Conservation (phyloP, 768 basidiomycete genomes). For the Suillus fuscotomentosus region DNA sequence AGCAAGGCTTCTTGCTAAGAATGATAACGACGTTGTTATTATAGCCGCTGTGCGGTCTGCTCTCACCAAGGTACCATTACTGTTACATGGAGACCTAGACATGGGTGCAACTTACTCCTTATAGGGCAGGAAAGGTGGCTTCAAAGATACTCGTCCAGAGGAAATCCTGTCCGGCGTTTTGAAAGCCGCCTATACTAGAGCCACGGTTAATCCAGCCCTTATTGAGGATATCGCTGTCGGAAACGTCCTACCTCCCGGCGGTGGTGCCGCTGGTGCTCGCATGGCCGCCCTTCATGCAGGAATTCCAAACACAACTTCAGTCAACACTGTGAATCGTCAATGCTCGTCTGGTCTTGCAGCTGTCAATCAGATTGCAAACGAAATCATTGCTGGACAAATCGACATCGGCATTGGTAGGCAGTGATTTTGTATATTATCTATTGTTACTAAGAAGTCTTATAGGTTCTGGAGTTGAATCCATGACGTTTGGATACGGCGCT, state of each 20-base stretch:
- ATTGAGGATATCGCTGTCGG: conserved; percentile 86
- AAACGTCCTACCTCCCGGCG: conserved; percentile 84
- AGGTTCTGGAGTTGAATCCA: conserved; percentile 89
- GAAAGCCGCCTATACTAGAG: conserved; percentile 66
- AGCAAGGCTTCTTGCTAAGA: conserved; percentile 63
- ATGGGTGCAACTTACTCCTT: conserved; percentile 2
- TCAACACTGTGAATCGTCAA: conserved; percentile 88
- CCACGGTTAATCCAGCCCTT: conserved; percentile 72
- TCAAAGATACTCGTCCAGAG: conserved; percentile 88
- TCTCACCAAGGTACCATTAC: conserved; percentile 73
- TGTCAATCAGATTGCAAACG: conserved; percentile 78
- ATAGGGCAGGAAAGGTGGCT: conserved; percentile 82
- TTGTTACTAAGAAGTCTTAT: conserved; percentile 1
- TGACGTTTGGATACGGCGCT: conserved; percentile 77
- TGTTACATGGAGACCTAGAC: conserved; percentile 14
- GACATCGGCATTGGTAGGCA: conserved; percentile 83
- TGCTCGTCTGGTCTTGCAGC: conserved; percentile 87
- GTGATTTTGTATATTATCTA: conserved; percentile 6
- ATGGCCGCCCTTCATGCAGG: conserved; percentile 88
- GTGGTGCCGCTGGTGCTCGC: conserved; percentile 78
- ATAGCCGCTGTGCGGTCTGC: conserved; percentile 87
- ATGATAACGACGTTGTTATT: conserved; percentile 88
- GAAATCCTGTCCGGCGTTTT: conserved; percentile 77
- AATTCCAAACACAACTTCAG: conserved; percentile 69
- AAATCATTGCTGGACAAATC: conserved; percentile 78